Conservation (phyloP, 2,329 filamentous ascomycete species). For the Penicillium sp. region DNA sequence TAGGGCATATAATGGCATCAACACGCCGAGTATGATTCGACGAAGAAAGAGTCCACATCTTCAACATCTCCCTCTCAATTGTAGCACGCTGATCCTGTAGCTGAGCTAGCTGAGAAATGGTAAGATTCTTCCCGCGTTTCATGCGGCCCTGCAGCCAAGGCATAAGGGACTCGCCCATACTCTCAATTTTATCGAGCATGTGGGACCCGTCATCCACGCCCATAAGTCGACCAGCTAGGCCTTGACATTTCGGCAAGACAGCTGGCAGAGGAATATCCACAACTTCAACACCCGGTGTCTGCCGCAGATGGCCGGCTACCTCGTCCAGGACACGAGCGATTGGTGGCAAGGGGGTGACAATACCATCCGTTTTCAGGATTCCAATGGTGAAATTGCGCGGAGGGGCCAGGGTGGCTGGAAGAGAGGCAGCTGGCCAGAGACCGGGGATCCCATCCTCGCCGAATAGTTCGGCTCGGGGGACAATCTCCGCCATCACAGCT, state of each 20-base stretch:
- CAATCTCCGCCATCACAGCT: conserved; percentile 55
- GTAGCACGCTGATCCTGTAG: conserved; percentile 58
- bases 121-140: conserved; percentile 52
- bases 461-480: conserved; percentile 60
- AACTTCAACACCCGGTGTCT: conserved; percentile 55
- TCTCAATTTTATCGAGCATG: conserved; percentile 62
- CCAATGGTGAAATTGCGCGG: conserved; percentile 45
- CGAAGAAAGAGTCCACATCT: conserved; percentile 55
- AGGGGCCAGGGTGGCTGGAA: conserved; percentile 21
- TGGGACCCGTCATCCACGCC: conserved; percentile 60
- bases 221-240: conserved; percentile 62
- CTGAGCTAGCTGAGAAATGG: conserved; percentile 54
- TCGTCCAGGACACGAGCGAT: conserved; percentile 45
- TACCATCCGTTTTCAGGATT: conserved; percentile 46
- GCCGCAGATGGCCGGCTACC: conserved; percentile 39
- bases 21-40: conserved; percentile 36
- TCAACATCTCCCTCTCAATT: conserved; percentile 60
- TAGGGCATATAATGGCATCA: conserved; percentile 66
- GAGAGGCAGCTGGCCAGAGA: conserved; percentile 36
- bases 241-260: conserved; percentile 60
- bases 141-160: conserved; percentile 63
- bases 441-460: conserved; percentile 52
- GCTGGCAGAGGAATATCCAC: conserved; percentile 61
- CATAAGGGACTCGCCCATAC: conserved; percentile 60
- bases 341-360: conserved; percentile 44